phyloP scores from a whole-genome alignment of 2,329 filamentous ascomycete species.

The Beauveria sp. region DNA sequence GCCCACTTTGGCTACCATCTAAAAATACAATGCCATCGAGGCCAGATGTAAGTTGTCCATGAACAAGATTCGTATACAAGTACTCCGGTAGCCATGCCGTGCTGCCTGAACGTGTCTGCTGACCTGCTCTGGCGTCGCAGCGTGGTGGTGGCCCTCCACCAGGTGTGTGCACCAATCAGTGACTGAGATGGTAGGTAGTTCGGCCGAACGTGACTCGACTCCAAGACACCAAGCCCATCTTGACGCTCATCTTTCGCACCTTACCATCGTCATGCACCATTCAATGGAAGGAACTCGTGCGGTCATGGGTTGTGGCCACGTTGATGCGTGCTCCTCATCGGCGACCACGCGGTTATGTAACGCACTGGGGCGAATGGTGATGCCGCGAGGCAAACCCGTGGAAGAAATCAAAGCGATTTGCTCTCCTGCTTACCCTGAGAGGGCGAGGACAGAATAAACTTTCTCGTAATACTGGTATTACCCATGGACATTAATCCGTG shows the following conservation, averaged over 20 bases:
- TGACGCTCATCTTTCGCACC: conserved; percentile 10
- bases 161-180: conserved; percentile 13
- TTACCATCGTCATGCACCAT: conserved; percentile 16
- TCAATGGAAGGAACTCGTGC: conserved; percentile 18
- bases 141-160: conserved; percentile 15
- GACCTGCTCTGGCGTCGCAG: conserved; percentile 10
- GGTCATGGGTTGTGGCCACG: conserved; percentile 20
- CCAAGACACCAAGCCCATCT: conserved; percentile 28
- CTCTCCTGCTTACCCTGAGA: background rate
- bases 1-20: conserved; percentile 1
- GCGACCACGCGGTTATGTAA: conserved; percentile 24
- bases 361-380: conserved; percentile 15
- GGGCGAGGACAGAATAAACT: background rate
- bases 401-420: background rate
- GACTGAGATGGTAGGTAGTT: conserved; percentile 18
- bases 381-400: background rate
- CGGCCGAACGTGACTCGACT: conserved; percentile 29
- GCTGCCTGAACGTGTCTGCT: conserved; percentile 4
- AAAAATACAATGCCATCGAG: conserved; percentile 8
- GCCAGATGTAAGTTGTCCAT: background rate
- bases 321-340: conserved; percentile 2
- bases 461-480: conserved; percentile 1
- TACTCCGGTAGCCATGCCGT: background rate
- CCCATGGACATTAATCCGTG: conserved; percentile 1
- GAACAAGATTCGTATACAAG: background rate